Conservation (phyloP, 306 rosid species). For the Rosa lucieae region DNA sequence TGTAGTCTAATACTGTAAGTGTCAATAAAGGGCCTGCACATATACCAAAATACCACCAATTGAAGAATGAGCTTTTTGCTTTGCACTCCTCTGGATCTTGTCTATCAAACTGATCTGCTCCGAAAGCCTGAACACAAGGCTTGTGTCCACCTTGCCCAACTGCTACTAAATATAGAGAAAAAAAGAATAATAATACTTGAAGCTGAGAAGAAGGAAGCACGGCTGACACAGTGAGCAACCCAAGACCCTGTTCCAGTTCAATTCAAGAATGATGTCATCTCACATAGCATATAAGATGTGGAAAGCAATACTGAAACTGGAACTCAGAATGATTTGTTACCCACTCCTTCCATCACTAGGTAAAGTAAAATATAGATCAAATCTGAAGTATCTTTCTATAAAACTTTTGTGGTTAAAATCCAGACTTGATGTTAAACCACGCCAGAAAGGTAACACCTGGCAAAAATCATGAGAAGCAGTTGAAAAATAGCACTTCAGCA, state of each 20-base stretch:
- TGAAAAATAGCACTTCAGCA: not conserved
- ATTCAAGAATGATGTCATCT: not conserved
- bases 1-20: slow-evolving; percentile 33
- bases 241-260: not conserved
- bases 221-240: slow-evolving; percentile 58
- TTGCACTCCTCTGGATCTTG: slow-evolving; percentile 53
- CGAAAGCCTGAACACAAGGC: slow-evolving; percentile 89
- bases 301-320: no score
- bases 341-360: not conserved
- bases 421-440: not conserved
- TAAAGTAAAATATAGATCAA: not conserved
- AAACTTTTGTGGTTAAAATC: not conserved
- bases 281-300: no score
- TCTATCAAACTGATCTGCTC: slow-evolving; percentile 78
- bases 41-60: slow-evolving; percentile 80
- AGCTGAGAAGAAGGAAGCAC: slow-evolving; percentile 31
- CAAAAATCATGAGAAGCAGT: not conserved
- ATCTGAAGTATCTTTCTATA: not conserved
- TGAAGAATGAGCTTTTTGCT: slow-evolving; percentile 81
- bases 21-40: slow-evolving; percentile 39
- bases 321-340: not conserved
- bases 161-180: slow-evolving; percentile 60
- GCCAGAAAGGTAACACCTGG: not conserved
- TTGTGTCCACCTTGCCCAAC: slow-evolving; percentile 73
- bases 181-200: slow-evolving; percentile 57